Evolutionary conservation across 305 asterid species (phyloP).

Genomic region (Rubia peregrina): DNA sequence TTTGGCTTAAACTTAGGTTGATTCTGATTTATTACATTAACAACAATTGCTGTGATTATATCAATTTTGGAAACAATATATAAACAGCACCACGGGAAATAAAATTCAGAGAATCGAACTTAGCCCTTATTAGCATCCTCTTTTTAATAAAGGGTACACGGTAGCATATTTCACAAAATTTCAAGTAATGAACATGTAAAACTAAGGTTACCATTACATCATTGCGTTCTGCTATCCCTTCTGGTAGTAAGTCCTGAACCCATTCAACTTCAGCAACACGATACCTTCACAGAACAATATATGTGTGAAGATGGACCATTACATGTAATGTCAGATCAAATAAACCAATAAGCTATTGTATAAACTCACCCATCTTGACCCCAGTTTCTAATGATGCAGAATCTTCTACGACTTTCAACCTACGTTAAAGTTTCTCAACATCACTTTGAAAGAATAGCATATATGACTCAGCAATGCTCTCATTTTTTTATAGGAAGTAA

Average conservation of each 20-base stretch:
- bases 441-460: constrained; percentile 4
- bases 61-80: background rate
- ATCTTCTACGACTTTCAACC: constrained; percentile 97
- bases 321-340: background rate
- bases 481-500: background rate
- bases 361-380: constrained; percentile 90
- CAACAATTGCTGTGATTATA: background rate
- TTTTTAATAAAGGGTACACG: background rate
- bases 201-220: constrained; percentile 39
- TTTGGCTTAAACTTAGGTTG: background rate
- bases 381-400: constrained; percentile 66
- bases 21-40: background rate
- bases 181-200: background rate
- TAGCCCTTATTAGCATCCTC: background rate
- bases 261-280: constrained; percentile 96
- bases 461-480: background rate
- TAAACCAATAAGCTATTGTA: background rate
- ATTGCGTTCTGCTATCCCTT: constrained; percentile 59
- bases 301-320: constrained; percentile 4
- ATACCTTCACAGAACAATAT: constrained; percentile 45
- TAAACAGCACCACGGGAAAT: background rate
- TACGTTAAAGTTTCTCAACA: constrained; percentile 24
- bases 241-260: constrained; percentile 56
- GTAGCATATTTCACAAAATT: background rate
- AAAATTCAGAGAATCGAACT: background rate